Evolutionary conservation across 768 basidiomycete species (phyloP), one percentile per base, ranked within the genome.

Genomic region (Lactarius evosmus): DNA sequence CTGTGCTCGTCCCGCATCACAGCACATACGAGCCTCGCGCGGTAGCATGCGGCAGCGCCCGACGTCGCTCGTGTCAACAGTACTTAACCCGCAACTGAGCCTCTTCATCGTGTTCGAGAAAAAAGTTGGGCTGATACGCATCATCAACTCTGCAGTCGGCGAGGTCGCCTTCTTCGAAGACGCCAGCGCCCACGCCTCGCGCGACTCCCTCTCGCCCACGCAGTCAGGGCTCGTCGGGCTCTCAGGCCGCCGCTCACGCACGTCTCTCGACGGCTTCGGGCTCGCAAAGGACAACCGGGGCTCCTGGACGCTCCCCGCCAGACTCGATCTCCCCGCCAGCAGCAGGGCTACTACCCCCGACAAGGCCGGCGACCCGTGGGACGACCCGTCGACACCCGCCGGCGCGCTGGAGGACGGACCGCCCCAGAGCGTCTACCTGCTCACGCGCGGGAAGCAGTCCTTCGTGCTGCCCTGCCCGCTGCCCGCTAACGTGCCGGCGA

Each of bases 71-170:
- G 40, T 44, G 30, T 69, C 74, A 17, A 71, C 79, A 63, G 77
- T 78, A 60, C 89, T 89, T 70, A 87, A 87, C 22, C 81, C 82
- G 5, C 90, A 92, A 68, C 83, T 90, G 70, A 85, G 84, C 68
- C 76, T 94, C n/a, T 93, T 93, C 70, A 84, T 91, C 61, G 77
- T 86, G 27, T 94, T 94, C 71, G 92, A 94, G 73, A 93, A 93
- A 76, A 94, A 90, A 70, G 91, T 91, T 2, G 83, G 85, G n/a
- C 77, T 90, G 74, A 92, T 94, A 68, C 87, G 92, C 25, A 72
- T 93, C 27, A 83, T 85, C 6, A 91, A 93, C 73, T 84, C 92
- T 33, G 86, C 88, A 27, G 92, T 92, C 7, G 84, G 87, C 36
- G 92, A 94, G 72, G 79, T 93, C 29, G 85, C 89, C 46, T 74